A percentile compares a stretch with the other conserved stretches of the same genome.
Evolutionary conservation across 257 asterid species (phyloP).

Genomic region (Ocimum tenuiflorum): DNA sequence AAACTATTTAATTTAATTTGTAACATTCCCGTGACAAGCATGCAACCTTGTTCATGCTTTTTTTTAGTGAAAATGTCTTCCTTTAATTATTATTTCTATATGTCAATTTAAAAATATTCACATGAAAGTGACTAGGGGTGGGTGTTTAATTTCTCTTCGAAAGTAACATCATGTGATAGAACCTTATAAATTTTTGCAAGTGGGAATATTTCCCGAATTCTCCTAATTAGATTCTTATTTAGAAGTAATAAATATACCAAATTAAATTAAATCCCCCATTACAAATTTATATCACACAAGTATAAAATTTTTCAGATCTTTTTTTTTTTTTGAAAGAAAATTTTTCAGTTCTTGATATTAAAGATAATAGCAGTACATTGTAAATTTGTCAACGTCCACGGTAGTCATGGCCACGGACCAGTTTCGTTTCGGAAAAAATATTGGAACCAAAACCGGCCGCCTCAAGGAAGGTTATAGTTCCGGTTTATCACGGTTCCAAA

Average conservation of each 20-base stretch:
- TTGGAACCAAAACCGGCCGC: too few relatives aligned
- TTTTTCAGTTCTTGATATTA: too few relatives aligned
- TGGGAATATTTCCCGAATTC: not conserved
- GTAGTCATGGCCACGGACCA: too few relatives aligned
- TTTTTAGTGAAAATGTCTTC: not conserved
- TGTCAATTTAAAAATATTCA: not conserved
- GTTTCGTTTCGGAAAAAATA: too few relatives aligned
- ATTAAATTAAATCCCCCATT: too few relatives aligned
- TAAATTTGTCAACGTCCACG: too few relatives aligned
- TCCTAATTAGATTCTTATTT: not conserved
- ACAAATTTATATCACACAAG: too few relatives aligned
- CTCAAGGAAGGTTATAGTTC: too few relatives aligned
- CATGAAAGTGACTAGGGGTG: conserved; percentile 18
- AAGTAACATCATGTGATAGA: conserved; percentile 16
- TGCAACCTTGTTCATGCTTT: not conserved
- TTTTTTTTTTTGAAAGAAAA: too few relatives aligned
- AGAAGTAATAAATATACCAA: not conserved
- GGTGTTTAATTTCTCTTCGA: not conserved
- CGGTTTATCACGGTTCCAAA: too few relatives aligned
- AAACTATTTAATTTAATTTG: not conserved
- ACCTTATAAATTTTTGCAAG: conserved; percentile 16
- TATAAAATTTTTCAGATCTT: too few relatives aligned
- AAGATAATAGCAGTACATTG: too few relatives aligned
- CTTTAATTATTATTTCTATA: not conserved
- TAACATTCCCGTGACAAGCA: conserved; percentile 20